phyloP scores from a whole-genome alignment of 306 rosid species.

The Acmispon strigosus region DNA sequence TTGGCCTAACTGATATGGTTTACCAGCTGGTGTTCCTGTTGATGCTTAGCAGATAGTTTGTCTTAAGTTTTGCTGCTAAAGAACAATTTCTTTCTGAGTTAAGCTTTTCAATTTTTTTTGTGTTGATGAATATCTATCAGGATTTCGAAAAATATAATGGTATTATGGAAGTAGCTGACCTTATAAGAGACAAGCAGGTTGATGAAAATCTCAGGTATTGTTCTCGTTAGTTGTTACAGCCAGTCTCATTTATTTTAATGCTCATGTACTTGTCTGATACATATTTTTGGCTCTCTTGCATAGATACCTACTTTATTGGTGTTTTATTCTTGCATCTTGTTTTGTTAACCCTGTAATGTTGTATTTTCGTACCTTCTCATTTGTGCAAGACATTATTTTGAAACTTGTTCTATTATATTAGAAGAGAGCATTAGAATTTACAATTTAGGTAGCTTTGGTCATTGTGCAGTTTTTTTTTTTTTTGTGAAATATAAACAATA shows the following conservation, averaged over 20 bases:
- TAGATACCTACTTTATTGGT: background rate
- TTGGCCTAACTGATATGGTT: constrained; percentile 2
- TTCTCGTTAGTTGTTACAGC: background rate
- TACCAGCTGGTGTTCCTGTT: background rate
- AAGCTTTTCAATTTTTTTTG: background rate
- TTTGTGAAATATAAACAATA: background rate
- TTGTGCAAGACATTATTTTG: background rate
- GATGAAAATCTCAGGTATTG: constrained; percentile 90
- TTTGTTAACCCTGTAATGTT: background rate
- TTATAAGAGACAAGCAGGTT: constrained; percentile 73
- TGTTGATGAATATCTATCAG: constrained; percentile 30
- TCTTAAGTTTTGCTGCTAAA: background rate
- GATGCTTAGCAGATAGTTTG: constrained; percentile 3
- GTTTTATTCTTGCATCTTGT: background rate
- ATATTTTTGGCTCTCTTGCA: background rate
- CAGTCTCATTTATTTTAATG: background rate
- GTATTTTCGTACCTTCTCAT: no score
- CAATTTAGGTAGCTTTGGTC: background rate
- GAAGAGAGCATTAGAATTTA: background rate
- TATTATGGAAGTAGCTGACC: constrained; percentile 81
- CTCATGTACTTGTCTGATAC: background rate
- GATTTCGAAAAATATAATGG: constrained; percentile 79
- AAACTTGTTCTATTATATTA: background rate
- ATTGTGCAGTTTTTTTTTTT: background rate
- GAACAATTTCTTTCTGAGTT: background rate